phyloP scores from a whole-genome alignment of 2,329 filamentous ascomycete species.

The Incumbomyces delicatus region DNA sequence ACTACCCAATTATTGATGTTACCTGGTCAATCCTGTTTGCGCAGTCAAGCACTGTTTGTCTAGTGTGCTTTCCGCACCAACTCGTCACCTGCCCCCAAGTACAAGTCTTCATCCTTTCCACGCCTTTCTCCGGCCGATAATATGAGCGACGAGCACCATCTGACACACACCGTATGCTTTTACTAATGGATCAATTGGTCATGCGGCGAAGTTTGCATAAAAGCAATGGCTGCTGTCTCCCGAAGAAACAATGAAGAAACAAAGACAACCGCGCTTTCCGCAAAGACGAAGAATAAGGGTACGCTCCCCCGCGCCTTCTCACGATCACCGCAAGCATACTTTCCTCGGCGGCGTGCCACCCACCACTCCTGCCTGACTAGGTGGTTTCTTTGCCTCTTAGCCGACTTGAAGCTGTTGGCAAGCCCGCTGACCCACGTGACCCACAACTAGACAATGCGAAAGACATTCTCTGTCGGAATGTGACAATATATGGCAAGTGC shows the following conservation, averaged over 20 bases:
- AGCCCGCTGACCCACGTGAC: not conserved
- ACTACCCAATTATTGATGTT: too few relatives aligned
- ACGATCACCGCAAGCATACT: not conserved
- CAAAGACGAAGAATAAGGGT: slow-evolving; percentile 41
- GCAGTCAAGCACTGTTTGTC: too few relatives aligned
- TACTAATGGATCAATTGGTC: slow-evolving; percentile 13
- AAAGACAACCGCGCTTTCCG: slow-evolving; percentile 36
- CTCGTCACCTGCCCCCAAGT: too few relatives aligned
- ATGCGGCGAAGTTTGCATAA: slow-evolving; percentile 11
- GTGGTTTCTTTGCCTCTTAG: not conserved
- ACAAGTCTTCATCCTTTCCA: not conserved
- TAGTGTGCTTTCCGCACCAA: too few relatives aligned
- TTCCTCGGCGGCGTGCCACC: not conserved
- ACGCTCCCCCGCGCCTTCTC: slow-evolving; percentile 20
- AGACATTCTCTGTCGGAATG: slow-evolving; percentile 84
- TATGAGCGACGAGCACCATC: not conserved
- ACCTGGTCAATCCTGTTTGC: too few relatives aligned
- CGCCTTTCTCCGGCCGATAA: not conserved
- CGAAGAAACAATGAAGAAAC: slow-evolving; percentile 37
- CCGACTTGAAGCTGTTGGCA: not conserved
- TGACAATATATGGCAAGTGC: slow-evolving; percentile 87
- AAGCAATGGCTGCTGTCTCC: slow-evolving; percentile 32
- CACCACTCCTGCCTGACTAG: not conserved
- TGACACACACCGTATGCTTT: not conserved
- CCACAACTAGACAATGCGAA: slow-evolving; percentile 57